Percentiles rank a stretch among this genome's conserved stretches.
phyloP scores from a whole-genome alignment of 257 asterid species.

The Solanum habrochaites region DNA sequence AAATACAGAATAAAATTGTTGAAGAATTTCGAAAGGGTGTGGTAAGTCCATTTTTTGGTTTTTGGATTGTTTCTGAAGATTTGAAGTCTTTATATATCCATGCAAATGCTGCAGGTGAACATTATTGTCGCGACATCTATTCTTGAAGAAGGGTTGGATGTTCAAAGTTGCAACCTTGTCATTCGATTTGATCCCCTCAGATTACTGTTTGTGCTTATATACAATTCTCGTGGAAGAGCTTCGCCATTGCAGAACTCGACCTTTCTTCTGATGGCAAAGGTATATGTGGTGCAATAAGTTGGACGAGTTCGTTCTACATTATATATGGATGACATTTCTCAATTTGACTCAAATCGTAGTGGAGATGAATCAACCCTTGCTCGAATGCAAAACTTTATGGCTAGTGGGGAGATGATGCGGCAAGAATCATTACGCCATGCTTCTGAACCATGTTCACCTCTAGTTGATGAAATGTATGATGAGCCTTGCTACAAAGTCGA shows the following conservation, averaged over 20 bases:
- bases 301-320: background rate
- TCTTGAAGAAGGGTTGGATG: slow-evolving; percentile 94
- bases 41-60: background rate
- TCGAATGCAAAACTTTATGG: slow-evolving; percentile 37
- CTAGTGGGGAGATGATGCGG: slow-evolving; percentile 62
- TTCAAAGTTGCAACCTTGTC: slow-evolving; percentile 86
- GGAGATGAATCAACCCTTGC: slow-evolving; percentile 33
- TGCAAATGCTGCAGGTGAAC: slow-evolving; percentile 43
- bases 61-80: background rate
- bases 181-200: slow-evolving; percentile 77
- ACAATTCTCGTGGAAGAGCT: slow-evolving; percentile 92
- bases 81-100: background rate
- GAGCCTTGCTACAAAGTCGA: slow-evolving; percentile 50
- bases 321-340: background rate
- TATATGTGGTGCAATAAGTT: background rate
- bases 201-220: slow-evolving; percentile 72
- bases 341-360: slow-evolving; percentile 14
- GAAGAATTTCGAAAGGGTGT: slow-evolving; percentile 53
- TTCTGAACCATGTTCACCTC: slow-evolving; percentile 51
- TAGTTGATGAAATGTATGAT: slow-evolving; percentile 18
- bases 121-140: slow-evolving; percentile 73
- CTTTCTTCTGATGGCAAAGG: slow-evolving; percentile 64
- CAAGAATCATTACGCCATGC: slow-evolving; percentile 49
- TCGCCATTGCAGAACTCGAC: slow-evolving; percentile 70
- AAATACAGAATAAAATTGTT: slow-evolving; percentile 41